A percentile compares a stretch with the other conserved stretches of the same genome.
Conservation (phyloP, 129 eudicot species). For the Saposhnikovia divaricata region DNA sequence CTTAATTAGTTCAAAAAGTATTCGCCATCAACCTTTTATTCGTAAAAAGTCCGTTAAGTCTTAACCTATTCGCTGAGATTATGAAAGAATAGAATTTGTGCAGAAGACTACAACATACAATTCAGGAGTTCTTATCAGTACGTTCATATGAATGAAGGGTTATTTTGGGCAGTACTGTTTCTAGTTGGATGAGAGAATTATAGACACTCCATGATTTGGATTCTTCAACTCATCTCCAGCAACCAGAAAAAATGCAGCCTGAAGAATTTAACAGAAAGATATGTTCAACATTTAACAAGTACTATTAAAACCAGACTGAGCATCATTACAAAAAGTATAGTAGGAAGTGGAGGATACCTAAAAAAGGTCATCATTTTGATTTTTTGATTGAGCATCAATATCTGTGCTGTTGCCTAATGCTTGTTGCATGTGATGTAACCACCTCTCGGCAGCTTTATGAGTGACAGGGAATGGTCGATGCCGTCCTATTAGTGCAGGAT, state of each 20-base stretch:
- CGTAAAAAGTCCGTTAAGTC: no score
- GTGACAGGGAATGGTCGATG: slow-evolving; percentile 97
- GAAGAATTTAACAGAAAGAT: not conserved
- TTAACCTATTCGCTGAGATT: no score
- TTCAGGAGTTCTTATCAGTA: no score
- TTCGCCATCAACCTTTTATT: no score
- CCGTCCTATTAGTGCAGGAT: slow-evolving; percentile 93
- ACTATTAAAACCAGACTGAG: not conserved
- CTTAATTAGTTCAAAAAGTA: no score
- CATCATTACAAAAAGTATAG: not conserved
- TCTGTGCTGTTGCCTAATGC: slow-evolving; percentile 53
- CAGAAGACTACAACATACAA: no score
- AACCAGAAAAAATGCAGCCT: slow-evolving; percentile 93
- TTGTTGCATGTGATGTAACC: no score
- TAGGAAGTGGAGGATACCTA: slow-evolving; percentile 34
- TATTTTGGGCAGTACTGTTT: no score
- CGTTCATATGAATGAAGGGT: no score
- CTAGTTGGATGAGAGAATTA: no score
- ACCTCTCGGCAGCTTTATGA: slow-evolving; percentile 87
- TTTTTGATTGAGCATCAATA: slow-evolving; percentile 72
- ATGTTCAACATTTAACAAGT: not conserved
- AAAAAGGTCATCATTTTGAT: slow-evolving; percentile 87
- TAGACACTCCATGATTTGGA: slow-evolving; percentile 43
- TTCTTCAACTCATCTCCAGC: slow-evolving; percentile 94
- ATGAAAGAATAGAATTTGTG: no score